Base-by-base conservation (phyloP, 495 filamentous ascomycete genomes). In the Acidomyces sp. region DNA sequence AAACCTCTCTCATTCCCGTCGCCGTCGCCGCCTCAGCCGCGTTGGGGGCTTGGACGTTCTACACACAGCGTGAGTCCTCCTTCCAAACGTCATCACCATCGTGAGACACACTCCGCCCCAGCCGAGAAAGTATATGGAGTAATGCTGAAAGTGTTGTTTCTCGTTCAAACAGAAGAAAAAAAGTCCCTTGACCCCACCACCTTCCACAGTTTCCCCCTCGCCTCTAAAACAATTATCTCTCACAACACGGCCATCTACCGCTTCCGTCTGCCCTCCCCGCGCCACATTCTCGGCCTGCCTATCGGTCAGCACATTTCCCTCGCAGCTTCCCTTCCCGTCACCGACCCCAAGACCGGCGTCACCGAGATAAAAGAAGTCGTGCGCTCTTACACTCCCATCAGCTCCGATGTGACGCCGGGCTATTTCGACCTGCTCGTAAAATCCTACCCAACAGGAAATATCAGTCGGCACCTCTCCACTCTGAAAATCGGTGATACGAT, bases 171-270 rank as follows among this genome's bases (percentile, higher is more conserved):
- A 87, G 85, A 72, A 46, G 68, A 76, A 27, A 70, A 77, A 53
- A 86, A 83, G 62, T 77, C 86, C 46, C 73, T 97, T 56, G 90
- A 85, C 64, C 85, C 85, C 7, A 75, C 77, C 51, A 69, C 69
- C 28, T 95, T 87, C 71, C 88, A 94, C 59, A 66, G 90, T 23
- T 95, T 94, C 59, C 72, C 77, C 49, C 73, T 96, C 40, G 80
- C 78, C 59, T 82, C 93, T 60, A 94, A 88, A 70, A 95, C 75
- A 24, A 71, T 83, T 41, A 77, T 93, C 62, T 93, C 88, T 16
- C 88, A 94, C 72, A 96, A 95, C 71, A 88, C 93, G 40, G 83
- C 86, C 58, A 93, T 97, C 76, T 95, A 97, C 70, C 85, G 86
- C 51, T 95, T 96, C 62, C 62, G 67, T 29, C 80, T 97, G 25